phyloP scores from a whole-genome alignment of 495 filamentous ascomycete species.

The Corynascus novoguineensis region DNA sequence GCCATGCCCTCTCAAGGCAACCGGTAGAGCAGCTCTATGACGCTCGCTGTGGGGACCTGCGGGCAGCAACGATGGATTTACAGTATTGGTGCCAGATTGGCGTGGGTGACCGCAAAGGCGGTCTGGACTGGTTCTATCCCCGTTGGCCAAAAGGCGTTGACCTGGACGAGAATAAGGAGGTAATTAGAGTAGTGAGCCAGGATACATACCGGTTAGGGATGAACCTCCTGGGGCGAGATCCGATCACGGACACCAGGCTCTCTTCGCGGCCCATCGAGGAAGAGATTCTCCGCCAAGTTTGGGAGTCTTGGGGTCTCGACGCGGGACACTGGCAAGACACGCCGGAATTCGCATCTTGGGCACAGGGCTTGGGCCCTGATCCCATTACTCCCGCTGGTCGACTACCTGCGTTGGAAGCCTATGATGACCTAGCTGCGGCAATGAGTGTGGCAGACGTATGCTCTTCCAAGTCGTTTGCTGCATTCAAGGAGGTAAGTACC shows the following conservation, averaged over 20 bases:
- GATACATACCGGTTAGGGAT: slow-evolving; percentile 71
- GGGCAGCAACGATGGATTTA: slow-evolving; percentile 77
- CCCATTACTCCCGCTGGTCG: slow-evolving; percentile 13
- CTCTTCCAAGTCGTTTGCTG: slow-evolving; percentile 36
- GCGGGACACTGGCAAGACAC: slow-evolving; percentile 39
- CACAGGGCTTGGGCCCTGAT: slow-evolving; percentile 22
- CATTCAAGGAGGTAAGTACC: slow-evolving; percentile 35
- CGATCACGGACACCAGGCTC: slow-evolving; percentile 18
- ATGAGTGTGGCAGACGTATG: slow-evolving; percentile 51
- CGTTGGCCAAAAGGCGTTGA: slow-evolving; percentile 66
- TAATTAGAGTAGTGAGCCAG: slow-evolving; percentile 74
- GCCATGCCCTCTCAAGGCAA: slow-evolving; percentile 67
- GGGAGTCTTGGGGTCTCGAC: slow-evolving; percentile 55
- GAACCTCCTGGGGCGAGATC: slow-evolving; percentile 66
- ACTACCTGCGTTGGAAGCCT: slow-evolving; percentile 28
- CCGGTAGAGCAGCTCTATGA: slow-evolving; percentile 65
- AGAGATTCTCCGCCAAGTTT: slow-evolving; percentile 49
- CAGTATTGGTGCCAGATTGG: slow-evolving; percentile 97
- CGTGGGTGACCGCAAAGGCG: slow-evolving; percentile 80
- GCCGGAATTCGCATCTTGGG: slow-evolving; percentile 30
- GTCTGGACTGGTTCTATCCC: slow-evolving; percentile 83
- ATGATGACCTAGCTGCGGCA: slow-evolving; percentile 30
- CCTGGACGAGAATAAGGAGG: slow-evolving; percentile 57
- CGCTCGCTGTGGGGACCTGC: slow-evolving; percentile 62
- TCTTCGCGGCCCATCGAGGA: slow-evolving; percentile 37